Conservation (phyloP, 768 basidiomycete genomes). For the Cystofilobasidium bisporidii region DNA sequence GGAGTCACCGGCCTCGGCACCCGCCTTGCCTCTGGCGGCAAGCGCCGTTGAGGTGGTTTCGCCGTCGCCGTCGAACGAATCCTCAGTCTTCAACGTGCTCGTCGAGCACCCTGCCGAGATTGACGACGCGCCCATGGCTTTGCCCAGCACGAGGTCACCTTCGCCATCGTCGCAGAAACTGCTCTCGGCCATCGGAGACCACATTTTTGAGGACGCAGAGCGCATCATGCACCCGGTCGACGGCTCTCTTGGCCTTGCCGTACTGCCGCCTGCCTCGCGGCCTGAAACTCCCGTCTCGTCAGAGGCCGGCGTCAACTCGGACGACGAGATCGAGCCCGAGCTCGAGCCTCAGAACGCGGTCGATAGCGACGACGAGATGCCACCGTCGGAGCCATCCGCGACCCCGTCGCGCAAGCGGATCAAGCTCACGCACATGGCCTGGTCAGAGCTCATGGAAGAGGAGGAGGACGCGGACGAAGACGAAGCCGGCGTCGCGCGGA, state of each 20-base stretch:
- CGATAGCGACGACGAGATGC: conserved; percentile 1
- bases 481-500: background rate
- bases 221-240: background rate
- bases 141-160: background rate
- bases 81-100: too few relatives aligned
- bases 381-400: background rate
- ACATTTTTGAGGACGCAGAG: background rate
- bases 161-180: background rate
- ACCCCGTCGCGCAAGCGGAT: conserved; percentile 1
- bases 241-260: background rate
- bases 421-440: conserved; percentile 1
- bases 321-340: background rate
- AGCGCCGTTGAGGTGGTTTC: too few relatives aligned
- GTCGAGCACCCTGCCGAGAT: background rate
- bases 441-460: background rate
- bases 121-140: background rate
- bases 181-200: background rate
- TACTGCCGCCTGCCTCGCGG: background rate
- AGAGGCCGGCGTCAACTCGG: background rate
- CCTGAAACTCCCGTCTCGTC: too few relatives aligned
- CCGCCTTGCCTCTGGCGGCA: too few relatives aligned
- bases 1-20: too few relatives aligned
- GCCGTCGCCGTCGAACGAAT: too few relatives aligned
- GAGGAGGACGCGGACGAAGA: background rate
- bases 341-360: background rate